These are phyloP conservation scores for Amylocystis lapponica DNA, from an alignment of 768 basidiomycete genomes.

Conservation along the genomic window DNA sequence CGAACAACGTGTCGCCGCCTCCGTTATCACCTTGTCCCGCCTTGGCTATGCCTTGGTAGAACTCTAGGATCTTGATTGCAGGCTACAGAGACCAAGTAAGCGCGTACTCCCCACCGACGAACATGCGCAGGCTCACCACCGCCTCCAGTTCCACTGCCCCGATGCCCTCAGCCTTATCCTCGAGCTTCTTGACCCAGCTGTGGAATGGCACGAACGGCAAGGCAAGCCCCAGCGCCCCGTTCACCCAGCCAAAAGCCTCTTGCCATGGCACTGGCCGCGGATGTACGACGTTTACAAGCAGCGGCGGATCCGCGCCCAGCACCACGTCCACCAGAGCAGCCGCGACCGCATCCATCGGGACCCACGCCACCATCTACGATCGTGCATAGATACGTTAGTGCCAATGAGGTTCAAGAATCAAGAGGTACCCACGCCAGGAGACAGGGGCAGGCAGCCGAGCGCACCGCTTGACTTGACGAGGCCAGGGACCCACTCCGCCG, in stretches of 20 bases:
- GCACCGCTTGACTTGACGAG: conserved; percentile 22
- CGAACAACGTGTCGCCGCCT: conserved; percentile 2
- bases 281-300: conserved; percentile 16
- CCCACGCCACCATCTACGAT: conserved; percentile 9
- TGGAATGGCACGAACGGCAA: background rate
- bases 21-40: background rate
- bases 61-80: conserved; percentile 3
- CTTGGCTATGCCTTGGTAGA: background rate
- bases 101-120: background rate
- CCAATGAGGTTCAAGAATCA: background rate
- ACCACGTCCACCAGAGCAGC: conserved; percentile 8
- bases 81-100: background rate
- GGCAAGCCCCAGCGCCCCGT: background rate
- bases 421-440: conserved; percentile 17
- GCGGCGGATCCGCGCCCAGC: conserved; percentile 1
- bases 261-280: conserved; percentile 11
- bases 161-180: background rate
- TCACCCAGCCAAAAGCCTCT: background rate
- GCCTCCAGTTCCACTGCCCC: background rate
- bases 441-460: conserved; percentile 18
- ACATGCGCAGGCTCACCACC: background rate
- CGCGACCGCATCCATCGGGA: conserved; percentile 13
- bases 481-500: conserved; percentile 29
- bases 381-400: background rate
- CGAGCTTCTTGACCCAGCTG: conserved; percentile 1